Evolutionary conservation across 1,284 basidiomycete species (phyloP).

Genomic region (Moesziomyces sp.): DNA sequence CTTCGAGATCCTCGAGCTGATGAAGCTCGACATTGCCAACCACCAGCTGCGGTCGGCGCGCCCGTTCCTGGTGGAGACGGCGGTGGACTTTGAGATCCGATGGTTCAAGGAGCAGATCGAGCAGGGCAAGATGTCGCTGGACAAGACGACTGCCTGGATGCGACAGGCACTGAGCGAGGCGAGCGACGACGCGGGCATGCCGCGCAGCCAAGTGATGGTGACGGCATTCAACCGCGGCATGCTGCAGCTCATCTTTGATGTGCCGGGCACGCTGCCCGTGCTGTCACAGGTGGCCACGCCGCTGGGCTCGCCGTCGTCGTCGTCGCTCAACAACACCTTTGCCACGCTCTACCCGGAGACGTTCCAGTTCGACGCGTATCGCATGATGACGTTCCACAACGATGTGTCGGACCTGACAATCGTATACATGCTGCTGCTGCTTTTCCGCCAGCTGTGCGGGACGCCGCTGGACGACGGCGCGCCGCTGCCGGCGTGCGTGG

Average conservation of each 20-base stretch:
- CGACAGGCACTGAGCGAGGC: constrained; percentile 51
- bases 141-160: constrained; percentile 77
- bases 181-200: background rate
- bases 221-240: constrained; percentile 76
- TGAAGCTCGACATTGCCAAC: constrained; percentile 96
- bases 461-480: constrained; percentile 73
- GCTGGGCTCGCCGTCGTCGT: constrained; percentile 66
- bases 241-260: constrained; percentile 77
- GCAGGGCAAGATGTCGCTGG: constrained; percentile 71
- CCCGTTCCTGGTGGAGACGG: constrained; percentile 82
- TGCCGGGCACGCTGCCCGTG: constrained; percentile 70
- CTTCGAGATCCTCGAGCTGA: constrained; percentile 90
- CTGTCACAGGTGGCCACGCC: constrained; percentile 51
- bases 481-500: constrained; percentile 22
- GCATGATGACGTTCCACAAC: constrained; percentile 77
- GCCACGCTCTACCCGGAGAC: constrained; percentile 73
- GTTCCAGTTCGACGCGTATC: constrained; percentile 81
- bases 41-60: constrained; percentile 89
- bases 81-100: constrained; percentile 82
- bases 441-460: constrained; percentile 76
- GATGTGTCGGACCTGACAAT: constrained; percentile 81
- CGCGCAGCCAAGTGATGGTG: constrained; percentile 64
- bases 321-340: constrained; percentile 53
- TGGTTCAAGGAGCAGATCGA: constrained; percentile 77
- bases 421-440: constrained; percentile 81